Conservation (phyloP, 176 grass and related monocot genomes). For the Musa beccarii region DNA sequence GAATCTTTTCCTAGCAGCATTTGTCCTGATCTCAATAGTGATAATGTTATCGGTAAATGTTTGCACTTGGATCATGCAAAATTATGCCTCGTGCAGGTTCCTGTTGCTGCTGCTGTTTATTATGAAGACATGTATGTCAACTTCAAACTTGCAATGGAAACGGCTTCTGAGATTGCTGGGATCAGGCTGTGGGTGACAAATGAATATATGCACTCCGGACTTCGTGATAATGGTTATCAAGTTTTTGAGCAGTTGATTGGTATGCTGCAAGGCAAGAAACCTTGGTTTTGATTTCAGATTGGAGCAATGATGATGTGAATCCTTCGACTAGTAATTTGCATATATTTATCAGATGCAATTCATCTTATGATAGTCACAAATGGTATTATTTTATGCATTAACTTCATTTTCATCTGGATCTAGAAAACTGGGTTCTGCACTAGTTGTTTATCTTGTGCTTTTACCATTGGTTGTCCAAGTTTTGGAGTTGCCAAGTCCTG, state of each 20-base stretch:
- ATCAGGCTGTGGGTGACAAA: slow-evolving; percentile 91
- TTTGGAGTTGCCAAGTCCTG: too few relatives aligned
- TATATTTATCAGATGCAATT: too few relatives aligned
- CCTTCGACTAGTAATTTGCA: not conserved
- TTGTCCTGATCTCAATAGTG: too few relatives aligned
- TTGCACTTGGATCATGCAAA: too few relatives aligned
- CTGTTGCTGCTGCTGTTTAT: slow-evolving; percentile 71
- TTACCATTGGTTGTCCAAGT: too few relatives aligned
- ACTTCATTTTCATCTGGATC: too few relatives aligned
- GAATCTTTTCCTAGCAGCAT: too few relatives aligned
- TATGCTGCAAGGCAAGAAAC: slow-evolving; percentile 65
- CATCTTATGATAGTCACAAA: too few relatives aligned
- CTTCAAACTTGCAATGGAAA: slow-evolving; percentile 80
- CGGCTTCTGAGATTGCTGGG: slow-evolving; percentile 58
- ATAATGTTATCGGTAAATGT: too few relatives aligned
- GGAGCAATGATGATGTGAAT: not conserved
- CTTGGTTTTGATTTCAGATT: slow-evolving; percentile 34
- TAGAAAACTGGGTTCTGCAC: too few relatives aligned
- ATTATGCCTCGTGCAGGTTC: slow-evolving; percentile 36
- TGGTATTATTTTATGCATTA: too few relatives aligned
- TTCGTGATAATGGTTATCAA: slow-evolving; percentile 51
- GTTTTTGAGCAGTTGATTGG: slow-evolving; percentile 73
- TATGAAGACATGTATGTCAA: slow-evolving; percentile 99
- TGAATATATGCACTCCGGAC: slow-evolving; percentile 90
- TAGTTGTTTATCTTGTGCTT: too few relatives aligned